These are phyloP conservation scores for Ceratocystis huliohia DNA, from an alignment of 2,329 filamentous ascomycete species.

Conservation along the genomic window DNA sequence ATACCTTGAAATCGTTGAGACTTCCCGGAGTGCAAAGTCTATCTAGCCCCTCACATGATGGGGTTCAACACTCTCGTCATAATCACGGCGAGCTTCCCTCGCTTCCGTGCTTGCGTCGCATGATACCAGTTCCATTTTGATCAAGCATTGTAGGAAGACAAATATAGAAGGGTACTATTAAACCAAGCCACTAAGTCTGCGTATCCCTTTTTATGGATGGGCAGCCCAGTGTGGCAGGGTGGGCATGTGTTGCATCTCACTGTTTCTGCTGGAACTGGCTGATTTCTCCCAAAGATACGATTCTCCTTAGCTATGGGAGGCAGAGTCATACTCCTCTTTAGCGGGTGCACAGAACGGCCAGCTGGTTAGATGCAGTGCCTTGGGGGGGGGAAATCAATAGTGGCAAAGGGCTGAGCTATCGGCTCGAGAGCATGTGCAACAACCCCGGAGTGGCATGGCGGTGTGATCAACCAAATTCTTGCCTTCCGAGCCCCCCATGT, in stretches of 20 bases:
- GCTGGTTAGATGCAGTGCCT: neutral
- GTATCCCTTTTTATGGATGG: neutral
- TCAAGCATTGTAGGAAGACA: neutral
- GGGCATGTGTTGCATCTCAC: neutral
- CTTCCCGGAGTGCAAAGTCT: neutral
- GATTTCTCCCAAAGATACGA: neutral
- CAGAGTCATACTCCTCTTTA: neutral
- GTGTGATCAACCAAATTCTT: neutral
- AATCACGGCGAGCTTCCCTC: neutral
- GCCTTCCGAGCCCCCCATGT: neutral
- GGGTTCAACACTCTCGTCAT: neutral
- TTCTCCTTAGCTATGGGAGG: neutral
- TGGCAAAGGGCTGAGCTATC: neutral
- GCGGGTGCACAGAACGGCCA: neutral
- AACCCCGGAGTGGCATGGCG: neutral
- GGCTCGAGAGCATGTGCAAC: neutral
- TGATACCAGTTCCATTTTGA: neutral
- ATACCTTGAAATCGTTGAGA: neutral
- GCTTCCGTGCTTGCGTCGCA: neutral
- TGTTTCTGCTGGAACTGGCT: neutral
- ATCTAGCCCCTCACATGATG: neutral
- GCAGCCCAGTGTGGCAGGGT: neutral
- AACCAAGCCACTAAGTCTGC: neutral
- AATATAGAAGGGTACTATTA: neutral
- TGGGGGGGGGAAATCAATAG: neutral